These are phyloP conservation scores for Pisolithus marmoratus DNA, from an alignment of 768 basidiomycete species.

Conservation along the genomic window DNA sequence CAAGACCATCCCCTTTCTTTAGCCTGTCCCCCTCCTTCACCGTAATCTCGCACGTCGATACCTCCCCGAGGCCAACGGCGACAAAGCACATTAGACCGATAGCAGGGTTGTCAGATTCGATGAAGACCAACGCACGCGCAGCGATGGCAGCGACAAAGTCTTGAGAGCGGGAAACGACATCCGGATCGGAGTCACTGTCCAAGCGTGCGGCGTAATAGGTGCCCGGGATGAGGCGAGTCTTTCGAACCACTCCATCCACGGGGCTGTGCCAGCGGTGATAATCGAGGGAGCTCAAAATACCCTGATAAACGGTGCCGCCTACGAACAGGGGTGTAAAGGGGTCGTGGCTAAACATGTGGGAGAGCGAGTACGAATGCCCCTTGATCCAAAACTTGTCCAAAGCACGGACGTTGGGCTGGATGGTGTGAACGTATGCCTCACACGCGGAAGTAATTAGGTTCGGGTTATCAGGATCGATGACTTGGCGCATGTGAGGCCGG, in stretches of 20 bases:
- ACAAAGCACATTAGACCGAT: conserved; percentile 53
- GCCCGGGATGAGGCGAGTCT: conserved; percentile 30
- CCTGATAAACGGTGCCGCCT: conserved; percentile 47
- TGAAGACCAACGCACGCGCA: conserved; percentile 48
- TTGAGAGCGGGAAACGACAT: conserved; percentile 25
- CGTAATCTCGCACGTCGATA: conserved; percentile 50
- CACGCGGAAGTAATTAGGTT: conserved; percentile 43
- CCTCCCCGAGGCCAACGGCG: conserved; percentile 57
- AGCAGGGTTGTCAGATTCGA: conserved; percentile 41
- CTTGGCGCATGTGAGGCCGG: conserved; percentile 31
- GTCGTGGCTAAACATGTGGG: conserved; percentile 43
- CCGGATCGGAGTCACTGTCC: conserved; percentile 7
- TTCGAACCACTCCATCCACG: conserved; percentile 36
- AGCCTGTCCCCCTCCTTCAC: conserved; percentile 43
- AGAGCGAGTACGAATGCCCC: conserved; percentile 49
- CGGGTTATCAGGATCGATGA: conserved; percentile 19
- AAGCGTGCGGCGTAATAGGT: background rate
- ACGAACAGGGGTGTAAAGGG: conserved; percentile 35
- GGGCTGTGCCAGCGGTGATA: conserved; percentile 61
- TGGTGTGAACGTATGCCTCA: conserved; percentile 42
- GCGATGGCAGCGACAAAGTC: conserved; percentile 41
- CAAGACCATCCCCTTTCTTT: conserved; percentile 46
- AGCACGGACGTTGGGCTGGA: conserved; percentile 18
- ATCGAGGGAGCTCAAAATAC: conserved; percentile 43
- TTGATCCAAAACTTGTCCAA: conserved; percentile 52